A percentile compares a stretch with the other conserved stretches of the same genome.
These are phyloP conservation scores for Ustilago esculenta DNA, from an alignment of 1,284 basidiomycete species.

Conservation along the genomic window DNA sequence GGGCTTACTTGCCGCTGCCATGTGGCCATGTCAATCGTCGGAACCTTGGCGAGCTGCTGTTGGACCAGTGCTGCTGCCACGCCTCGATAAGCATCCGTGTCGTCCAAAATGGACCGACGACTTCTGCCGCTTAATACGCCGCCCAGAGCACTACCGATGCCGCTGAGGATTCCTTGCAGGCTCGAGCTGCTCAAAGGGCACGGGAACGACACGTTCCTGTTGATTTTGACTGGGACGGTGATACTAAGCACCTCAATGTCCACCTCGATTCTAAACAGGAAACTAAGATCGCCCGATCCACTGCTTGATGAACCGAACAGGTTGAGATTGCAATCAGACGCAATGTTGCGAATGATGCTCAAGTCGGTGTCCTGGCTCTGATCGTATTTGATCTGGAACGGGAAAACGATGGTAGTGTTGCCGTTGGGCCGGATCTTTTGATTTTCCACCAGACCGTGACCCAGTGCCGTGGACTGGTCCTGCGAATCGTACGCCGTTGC, in stretches of 20 bases:
- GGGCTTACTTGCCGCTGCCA: conserved; percentile 24
- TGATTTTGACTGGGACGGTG: conserved; percentile 45
- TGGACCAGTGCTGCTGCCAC: conserved; percentile 7
- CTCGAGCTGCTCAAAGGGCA: conserved; percentile 37
- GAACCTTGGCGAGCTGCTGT: conserved; percentile 18
- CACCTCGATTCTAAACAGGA: conserved; percentile 50
- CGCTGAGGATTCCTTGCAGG: conserved; percentile 20
- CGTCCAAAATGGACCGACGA: conserved; percentile 6
- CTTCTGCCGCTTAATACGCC: conserved; percentile 5
- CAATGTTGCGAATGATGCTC: conserved; percentile 75
- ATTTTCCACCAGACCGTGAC: conserved; percentile 69
- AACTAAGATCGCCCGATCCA: conserved; percentile 41
- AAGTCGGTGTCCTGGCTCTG: conserved; percentile 73
- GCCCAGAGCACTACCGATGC: too few relatives aligned
- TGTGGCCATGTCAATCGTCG: conserved; percentile 11
- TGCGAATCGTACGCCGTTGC: conserved; percentile 54
- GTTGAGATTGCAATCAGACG: conserved; percentile 74
- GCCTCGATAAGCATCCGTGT: background rate
- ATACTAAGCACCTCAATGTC: conserved; percentile 49
- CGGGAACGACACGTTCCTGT: conserved; percentile 44
- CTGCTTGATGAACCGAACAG: conserved; percentile 55
- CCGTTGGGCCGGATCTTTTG: conserved; percentile 74
- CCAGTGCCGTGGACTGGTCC: conserved; percentile 44
- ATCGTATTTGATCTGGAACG: conserved; percentile 80
- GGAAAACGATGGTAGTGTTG: conserved; percentile 81